Conservation (phyloP, 495 filamentous ascomycete species). For the Hypoxylon rickii region DNA sequence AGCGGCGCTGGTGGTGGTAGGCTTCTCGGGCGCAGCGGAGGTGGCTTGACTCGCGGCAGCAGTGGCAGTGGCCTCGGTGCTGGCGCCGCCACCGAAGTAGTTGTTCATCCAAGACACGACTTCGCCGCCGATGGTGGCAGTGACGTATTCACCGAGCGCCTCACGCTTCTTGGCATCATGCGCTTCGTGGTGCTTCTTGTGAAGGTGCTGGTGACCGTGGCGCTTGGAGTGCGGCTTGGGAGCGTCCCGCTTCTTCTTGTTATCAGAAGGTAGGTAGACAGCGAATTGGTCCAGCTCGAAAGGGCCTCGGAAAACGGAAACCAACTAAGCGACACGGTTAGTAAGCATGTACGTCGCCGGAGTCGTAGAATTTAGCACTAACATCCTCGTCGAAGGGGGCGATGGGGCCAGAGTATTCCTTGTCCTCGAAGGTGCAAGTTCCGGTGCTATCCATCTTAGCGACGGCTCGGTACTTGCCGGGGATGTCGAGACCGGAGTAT, state of each 20-base stretch:
- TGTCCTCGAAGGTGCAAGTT: slow-evolving; percentile 52
- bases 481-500: slow-evolving; percentile 60
- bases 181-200: slow-evolving; percentile 31
- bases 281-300: slow-evolving; percentile 65
- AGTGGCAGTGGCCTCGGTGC: background rate
- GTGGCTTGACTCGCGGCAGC: slow-evolving; percentile 9
- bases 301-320: slow-evolving; percentile 72
- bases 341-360: background rate
- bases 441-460: slow-evolving; percentile 62
- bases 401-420: slow-evolving; percentile 59
- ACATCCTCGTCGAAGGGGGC: slow-evolving; percentile 72
- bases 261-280: slow-evolving; percentile 56
- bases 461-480: slow-evolving; percentile 64
- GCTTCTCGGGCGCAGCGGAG: background rate
- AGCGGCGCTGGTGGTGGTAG: background rate
- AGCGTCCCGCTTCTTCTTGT: slow-evolving; percentile 25
- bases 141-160: slow-evolving; percentile 45
- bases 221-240: slow-evolving; percentile 44
- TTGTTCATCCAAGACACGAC: slow-evolving; percentile 67
- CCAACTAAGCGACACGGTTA: slow-evolving; percentile 53
- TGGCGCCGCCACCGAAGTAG: slow-evolving; percentile 48
- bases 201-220: slow-evolving; percentile 41
- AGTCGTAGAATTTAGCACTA: slow-evolving; percentile 33
- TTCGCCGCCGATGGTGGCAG: slow-evolving; percentile 66
- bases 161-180: slow-evolving; percentile 7